Evolutionary conservation across 176 grass and related monocot genomes (phyloP).

Genomic region (Carex parvula): DNA sequence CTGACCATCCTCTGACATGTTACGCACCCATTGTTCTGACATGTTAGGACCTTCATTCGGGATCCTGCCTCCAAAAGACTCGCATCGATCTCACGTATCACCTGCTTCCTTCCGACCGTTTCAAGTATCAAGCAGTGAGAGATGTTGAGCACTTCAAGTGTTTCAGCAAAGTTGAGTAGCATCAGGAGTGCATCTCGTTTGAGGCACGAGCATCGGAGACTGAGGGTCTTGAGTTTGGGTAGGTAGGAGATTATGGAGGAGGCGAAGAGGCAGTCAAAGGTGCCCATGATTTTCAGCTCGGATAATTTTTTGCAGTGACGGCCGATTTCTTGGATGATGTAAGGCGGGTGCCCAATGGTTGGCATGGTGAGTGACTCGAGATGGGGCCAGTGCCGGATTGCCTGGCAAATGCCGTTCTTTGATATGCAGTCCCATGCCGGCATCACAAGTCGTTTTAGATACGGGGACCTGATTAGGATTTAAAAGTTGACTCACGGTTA

Average conservation of each 20-base stretch:
- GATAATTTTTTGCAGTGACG: conserved; percentile 76
- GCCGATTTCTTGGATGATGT: conserved; percentile 84
- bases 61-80: conserved; percentile 47
- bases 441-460: conserved; percentile 81
- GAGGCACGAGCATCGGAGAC: conserved; percentile 80
- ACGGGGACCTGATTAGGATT: conserved; percentile 56
- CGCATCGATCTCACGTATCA: conserved; percentile 56
- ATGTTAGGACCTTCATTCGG: conserved; percentile 52
- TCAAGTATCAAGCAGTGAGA: conserved; percentile 79
- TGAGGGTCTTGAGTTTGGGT: conserved; percentile 83
- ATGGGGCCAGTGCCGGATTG: conserved; percentile 65
- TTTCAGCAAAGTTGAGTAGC: conserved; percentile 46
- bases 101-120: conserved; percentile 50
- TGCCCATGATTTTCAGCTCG: conserved; percentile 91
- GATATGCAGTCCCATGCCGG: conserved; percentile 96
- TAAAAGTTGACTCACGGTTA: not conserved
- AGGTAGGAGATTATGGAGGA: conserved; percentile 45
- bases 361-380: conserved; percentile 96
- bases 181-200: conserved; percentile 54
- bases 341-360: conserved; percentile 56
- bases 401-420: conserved; percentile 53
- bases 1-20: conserved; percentile 74
- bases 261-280: conserved; percentile 62
- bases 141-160: conserved; percentile 85
- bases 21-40: conserved; percentile 56